phyloP scores from a whole-genome alignment of 2,329 filamentous ascomycete genomes.

The Ilyonectria sp. region DNA sequence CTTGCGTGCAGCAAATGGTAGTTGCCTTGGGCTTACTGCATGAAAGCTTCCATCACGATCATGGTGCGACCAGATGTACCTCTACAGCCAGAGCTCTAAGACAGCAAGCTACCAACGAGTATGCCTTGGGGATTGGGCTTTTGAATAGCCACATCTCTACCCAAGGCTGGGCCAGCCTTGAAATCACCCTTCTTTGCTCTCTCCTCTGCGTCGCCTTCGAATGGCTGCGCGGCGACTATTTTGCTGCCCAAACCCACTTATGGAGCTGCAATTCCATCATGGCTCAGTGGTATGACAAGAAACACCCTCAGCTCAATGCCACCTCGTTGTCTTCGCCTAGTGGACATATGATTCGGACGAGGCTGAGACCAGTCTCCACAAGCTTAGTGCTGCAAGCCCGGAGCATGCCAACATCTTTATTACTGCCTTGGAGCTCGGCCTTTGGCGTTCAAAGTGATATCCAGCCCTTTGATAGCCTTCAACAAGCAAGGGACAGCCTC shows the following conservation, averaged over 20 bases:
- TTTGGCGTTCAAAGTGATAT: conserved; percentile 1
- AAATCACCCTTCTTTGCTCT: conserved; percentile 37
- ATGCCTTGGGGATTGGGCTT: conserved; percentile 25
- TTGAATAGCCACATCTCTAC: conserved; percentile 35
- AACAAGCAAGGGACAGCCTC: conserved; percentile 27
- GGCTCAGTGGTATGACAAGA: conserved; percentile 27
- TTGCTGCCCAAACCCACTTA: conserved; percentile 32
- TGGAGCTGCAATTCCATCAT: conserved; percentile 33
- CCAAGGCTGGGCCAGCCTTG: conserved; percentile 33
- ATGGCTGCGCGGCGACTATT: conserved; percentile 38
- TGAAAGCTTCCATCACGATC: conserved; percentile 33
- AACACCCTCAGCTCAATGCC: neutral
- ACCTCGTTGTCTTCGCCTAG: conserved; percentile 37
- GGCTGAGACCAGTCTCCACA: conserved; percentile 28
- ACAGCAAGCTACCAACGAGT: conserved; percentile 30
- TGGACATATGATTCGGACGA: conserved; percentile 33
- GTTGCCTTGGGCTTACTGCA: conserved; percentile 36
- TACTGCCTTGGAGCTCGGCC: conserved; percentile 14
- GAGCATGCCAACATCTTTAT: conserved; percentile 23
- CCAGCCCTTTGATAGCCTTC: conserved; percentile 22
- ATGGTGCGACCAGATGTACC: neutral
- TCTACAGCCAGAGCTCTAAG: conserved; percentile 13
- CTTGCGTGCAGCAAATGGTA: conserved; percentile 37
- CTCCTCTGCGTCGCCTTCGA: conserved; percentile 40
- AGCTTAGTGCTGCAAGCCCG: conserved; percentile 33